phyloP scores from a whole-genome alignment of 2,329 filamentous ascomycete genomes.

The Fusarium torulosum region DNA sequence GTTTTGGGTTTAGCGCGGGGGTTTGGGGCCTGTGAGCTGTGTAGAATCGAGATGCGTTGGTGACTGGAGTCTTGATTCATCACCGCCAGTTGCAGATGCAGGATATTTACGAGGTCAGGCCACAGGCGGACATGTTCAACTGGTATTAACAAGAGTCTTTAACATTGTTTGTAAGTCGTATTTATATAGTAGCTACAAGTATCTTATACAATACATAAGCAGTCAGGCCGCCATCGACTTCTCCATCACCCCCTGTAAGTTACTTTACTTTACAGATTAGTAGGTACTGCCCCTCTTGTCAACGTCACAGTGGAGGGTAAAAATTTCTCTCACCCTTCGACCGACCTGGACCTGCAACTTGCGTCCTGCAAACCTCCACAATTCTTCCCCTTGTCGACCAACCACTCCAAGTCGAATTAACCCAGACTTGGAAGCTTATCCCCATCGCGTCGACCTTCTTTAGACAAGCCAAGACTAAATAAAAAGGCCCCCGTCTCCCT shows the following conservation, averaged over 20 bases:
- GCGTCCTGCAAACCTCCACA: conserved; percentile 19
- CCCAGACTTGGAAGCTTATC: conserved; percentile 28
- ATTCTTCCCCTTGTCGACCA: conserved; percentile 17
- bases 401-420: conserved; percentile 27
- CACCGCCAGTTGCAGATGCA: conserved; percentile 28
- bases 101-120: conserved; percentile 18
- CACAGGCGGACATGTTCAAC: neutral
- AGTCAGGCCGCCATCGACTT: neutral
- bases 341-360: neutral
- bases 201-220: neutral
- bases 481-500: conserved; percentile 31
- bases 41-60: conserved; percentile 10
- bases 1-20: conserved; percentile 38
- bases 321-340: conserved; percentile 36
- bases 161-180: neutral
- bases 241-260: conserved; percentile 15
- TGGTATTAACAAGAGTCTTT: neutral
- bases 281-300: conserved; percentile 36
- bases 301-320: conserved; percentile 48
- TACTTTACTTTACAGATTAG: neutral
- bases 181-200: neutral
- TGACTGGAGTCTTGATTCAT: conserved; percentile 11
- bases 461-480: conserved; percentile 24
- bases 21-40: conserved; percentile 6
- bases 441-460: conserved; percentile 12